These are phyloP conservation scores for Paraphaeosphaeria sporulosa DNA, from an alignment of 2,329 filamentous ascomycete genomes.

Conservation along the genomic window DNA sequence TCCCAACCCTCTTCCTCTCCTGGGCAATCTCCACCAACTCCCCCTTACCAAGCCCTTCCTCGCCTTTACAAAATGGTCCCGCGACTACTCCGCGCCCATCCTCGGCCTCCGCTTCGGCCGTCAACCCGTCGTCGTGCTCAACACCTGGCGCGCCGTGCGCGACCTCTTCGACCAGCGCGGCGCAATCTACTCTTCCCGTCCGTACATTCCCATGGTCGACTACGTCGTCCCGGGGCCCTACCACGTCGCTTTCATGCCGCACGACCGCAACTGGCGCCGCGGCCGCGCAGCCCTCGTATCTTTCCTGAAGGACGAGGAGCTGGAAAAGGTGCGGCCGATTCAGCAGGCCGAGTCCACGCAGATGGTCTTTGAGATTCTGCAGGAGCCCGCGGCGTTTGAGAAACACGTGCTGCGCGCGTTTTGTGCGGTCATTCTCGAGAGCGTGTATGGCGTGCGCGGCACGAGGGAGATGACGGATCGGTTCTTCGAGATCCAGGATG, in stretches of 20 bases:
- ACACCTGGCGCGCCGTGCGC: constrained; percentile 55
- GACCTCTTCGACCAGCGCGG: constrained; percentile 62
- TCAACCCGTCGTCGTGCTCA: constrained; percentile 57
- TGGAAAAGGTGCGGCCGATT: constrained; percentile 15
- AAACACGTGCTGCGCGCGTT: constrained; percentile 16
- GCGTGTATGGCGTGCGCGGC: constrained; percentile 20
- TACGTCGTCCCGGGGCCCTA: neutral
- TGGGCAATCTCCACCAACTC: constrained; percentile 24
- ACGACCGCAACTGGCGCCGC: constrained; percentile 17
- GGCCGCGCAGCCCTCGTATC: constrained; percentile 10
- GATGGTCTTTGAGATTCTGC: constrained; percentile 21
- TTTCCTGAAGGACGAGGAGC: constrained; percentile 11
- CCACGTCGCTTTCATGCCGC: constrained; percentile 30
- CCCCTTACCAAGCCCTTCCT: constrained; percentile 11
- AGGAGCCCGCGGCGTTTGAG: constrained; percentile 8
- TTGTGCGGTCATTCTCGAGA: constrained; percentile 17
- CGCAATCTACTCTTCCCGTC: constrained; percentile 59
- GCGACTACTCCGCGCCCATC: constrained; percentile 15
- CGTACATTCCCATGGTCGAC: constrained; percentile 36
- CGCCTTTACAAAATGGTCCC: constrained; percentile 14
- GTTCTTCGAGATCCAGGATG: constrained; percentile 19
- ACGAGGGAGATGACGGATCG: constrained; percentile 7
- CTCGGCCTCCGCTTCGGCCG: constrained; percentile 13
- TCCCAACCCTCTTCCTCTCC: constrained; percentile 16
- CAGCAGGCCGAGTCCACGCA: constrained; percentile 23